These are phyloP conservation scores for Roridomyces roridus DNA, from an alignment of 768 basidiomycete species.

Conservation along the genomic window DNA sequence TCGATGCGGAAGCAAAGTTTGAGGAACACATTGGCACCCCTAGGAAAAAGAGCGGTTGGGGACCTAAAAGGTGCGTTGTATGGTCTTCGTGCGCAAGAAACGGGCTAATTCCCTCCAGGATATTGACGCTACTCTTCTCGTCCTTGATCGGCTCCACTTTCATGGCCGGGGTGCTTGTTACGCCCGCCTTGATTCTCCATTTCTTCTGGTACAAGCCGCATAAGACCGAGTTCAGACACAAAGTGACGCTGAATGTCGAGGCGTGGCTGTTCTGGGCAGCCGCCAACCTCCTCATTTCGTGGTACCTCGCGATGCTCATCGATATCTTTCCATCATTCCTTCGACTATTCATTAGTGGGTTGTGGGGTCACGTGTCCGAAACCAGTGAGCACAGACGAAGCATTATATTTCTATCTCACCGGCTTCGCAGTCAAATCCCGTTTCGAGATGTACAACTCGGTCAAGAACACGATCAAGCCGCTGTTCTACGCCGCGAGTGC, in stretches of 20 bases:
- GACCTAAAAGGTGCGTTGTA: slow-evolving; percentile 53
- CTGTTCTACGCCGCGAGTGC: slow-evolving; percentile 72
- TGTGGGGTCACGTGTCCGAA: slow-evolving; percentile 83
- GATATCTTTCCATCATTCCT: slow-evolving; percentile 68
- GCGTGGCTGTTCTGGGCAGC: slow-evolving; percentile 88
- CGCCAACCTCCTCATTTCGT: slow-evolving; percentile 77
- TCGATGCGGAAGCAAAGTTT: slow-evolving; percentile 72
- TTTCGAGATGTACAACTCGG: slow-evolving; percentile 71
- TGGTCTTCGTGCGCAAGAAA: not conserved
- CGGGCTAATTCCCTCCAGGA: slow-evolving; percentile 39
- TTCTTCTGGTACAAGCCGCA: slow-evolving; percentile 75
- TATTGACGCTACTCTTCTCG: slow-evolving; percentile 69
- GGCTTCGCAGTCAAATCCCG: slow-evolving; percentile 73
- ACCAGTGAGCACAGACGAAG: too few relatives aligned
- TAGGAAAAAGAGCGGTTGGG: slow-evolving; percentile 53
- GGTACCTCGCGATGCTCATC: slow-evolving; percentile 77
- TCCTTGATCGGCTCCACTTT: slow-evolving; percentile 76
- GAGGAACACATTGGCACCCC: slow-evolving; percentile 62
- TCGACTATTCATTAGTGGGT: slow-evolving; percentile 56
- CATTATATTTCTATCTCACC: too few relatives aligned
- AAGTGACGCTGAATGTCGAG: slow-evolving; percentile 68
- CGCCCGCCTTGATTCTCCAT: slow-evolving; percentile 67
- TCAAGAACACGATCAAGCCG: slow-evolving; percentile 75
- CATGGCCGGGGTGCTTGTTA: slow-evolving; percentile 64
- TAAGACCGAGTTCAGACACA: slow-evolving; percentile 59